phyloP scores from a whole-genome alignment of 2,329 filamentous ascomycete species.

The Elsinoe ampelina region DNA sequence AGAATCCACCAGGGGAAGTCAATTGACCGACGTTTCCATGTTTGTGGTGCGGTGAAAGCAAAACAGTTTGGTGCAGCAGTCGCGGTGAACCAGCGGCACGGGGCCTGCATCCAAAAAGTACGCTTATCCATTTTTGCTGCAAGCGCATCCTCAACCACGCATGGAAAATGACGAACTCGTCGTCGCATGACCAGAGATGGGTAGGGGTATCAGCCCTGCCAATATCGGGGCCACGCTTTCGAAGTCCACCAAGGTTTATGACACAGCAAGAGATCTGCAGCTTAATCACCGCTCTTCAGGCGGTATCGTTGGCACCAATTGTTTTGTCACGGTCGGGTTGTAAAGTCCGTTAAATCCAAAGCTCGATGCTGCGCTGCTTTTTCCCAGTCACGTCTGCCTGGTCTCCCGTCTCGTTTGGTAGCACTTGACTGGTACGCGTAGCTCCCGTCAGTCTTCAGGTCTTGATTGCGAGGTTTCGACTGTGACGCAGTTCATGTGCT shows the following conservation, averaged over 20 bases:
- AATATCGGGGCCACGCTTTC: neutral
- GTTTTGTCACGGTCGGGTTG: too few species aligned
- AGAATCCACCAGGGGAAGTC: neutral
- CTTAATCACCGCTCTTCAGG: neutral
- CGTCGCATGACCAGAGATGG: neutral
- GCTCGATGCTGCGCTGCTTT: neutral
- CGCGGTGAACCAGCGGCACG: constrained; percentile 10
- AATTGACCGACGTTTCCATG: constrained; percentile 3
- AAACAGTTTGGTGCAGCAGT: neutral
- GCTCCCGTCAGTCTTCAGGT: neutral
- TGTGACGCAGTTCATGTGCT: neutral
- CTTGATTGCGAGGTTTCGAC: constrained; percentile 3
- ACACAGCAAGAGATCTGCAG: constrained; percentile 8
- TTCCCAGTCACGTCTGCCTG: neutral
- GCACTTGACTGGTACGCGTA: neutral
- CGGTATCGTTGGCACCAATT: neutral
- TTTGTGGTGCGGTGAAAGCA: constrained; percentile 4
- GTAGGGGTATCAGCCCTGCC: constrained; percentile 9
- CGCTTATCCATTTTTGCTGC: neutral
- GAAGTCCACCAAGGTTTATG: neutral
- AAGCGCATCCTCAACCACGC: neutral
- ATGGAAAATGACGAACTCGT: constrained; percentile 3
- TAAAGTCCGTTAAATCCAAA: neutral
- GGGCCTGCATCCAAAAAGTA: neutral
- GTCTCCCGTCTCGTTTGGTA: neutral